Conservation (phyloP, 2,329 filamentous ascomycete genomes). For the Cladosporium sp. region DNA sequence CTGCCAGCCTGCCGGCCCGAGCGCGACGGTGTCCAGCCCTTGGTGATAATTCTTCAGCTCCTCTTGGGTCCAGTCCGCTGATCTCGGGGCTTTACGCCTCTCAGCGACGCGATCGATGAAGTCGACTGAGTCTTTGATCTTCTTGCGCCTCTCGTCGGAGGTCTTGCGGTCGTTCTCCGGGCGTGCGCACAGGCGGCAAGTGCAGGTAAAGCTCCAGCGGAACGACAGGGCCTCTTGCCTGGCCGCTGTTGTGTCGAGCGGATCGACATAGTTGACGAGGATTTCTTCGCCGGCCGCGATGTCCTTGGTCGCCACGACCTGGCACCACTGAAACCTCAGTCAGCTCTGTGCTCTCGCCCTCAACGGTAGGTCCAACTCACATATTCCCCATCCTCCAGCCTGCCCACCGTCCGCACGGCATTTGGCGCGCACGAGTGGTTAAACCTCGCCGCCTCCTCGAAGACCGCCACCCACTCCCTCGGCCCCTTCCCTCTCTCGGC, state of each 20-base stretch:
- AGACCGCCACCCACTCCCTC: neutral
- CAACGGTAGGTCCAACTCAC: neutral
- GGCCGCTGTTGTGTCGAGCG: neutral
- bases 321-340: neutral
- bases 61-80: neutral
- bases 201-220: constrained; percentile 6
- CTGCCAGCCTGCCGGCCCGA: neutral
- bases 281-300: constrained; percentile 2
- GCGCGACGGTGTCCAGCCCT: neutral
- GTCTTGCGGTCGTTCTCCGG: neutral
- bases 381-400: neutral
- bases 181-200: neutral
- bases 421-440: constrained; percentile 5
- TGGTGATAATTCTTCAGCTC: neutral
- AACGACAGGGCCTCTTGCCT: neutral
- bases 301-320: neutral
- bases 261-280: neutral
- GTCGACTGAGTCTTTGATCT: neutral
- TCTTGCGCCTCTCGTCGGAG: neutral
- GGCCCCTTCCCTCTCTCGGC: neutral
- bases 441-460: neutral
- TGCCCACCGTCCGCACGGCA: neutral
- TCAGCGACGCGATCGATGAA: neutral
- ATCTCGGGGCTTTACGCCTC: neutral
- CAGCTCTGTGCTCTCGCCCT: neutral